These are phyloP conservation scores for Trichoderma asperellum DNA, from an alignment of 2,329 filamentous ascomycete species.

Conservation along the genomic window DNA sequence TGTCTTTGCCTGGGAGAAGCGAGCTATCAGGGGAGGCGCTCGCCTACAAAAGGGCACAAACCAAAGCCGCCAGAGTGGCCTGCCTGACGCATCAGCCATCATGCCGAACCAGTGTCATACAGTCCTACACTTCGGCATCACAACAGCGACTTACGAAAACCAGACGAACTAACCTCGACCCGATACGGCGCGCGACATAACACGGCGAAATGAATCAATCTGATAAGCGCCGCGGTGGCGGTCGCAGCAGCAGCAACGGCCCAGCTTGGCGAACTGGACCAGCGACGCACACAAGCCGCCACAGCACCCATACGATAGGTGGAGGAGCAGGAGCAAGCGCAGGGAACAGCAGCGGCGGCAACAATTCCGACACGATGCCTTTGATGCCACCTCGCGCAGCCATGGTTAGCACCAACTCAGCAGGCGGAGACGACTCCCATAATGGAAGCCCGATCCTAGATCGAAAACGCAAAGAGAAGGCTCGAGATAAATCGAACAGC, in stretches of 20 bases:
- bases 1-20: constrained; percentile 3
- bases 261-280: constrained; percentile 34
- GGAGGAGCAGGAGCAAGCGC: constrained; percentile 16
- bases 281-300: constrained; percentile 31
- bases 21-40: constrained; percentile 13
- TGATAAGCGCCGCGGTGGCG: constrained; percentile 50
- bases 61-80: constrained; percentile 3
- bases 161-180: neutral
- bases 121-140: constrained; percentile 35
- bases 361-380: constrained; percentile 37
- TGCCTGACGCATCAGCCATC: constrained; percentile 34
- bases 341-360: constrained; percentile 31
- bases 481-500: constrained; percentile 35
- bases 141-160: constrained; percentile 33
- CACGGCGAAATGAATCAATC: constrained; percentile 44
- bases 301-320: constrained; percentile 24
- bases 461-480: constrained; percentile 41
- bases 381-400: constrained; percentile 40
- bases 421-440: constrained; percentile 36
- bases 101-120: constrained; percentile 40
- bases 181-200: neutral
- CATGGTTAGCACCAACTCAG: constrained; percentile 34
- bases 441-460: constrained; percentile 42
- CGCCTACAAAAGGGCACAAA: neutral
- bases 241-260: constrained; percentile 31